Conservation (phyloP, 106 monocot genomes). For the Alisma plantagoaquatica region DNA sequence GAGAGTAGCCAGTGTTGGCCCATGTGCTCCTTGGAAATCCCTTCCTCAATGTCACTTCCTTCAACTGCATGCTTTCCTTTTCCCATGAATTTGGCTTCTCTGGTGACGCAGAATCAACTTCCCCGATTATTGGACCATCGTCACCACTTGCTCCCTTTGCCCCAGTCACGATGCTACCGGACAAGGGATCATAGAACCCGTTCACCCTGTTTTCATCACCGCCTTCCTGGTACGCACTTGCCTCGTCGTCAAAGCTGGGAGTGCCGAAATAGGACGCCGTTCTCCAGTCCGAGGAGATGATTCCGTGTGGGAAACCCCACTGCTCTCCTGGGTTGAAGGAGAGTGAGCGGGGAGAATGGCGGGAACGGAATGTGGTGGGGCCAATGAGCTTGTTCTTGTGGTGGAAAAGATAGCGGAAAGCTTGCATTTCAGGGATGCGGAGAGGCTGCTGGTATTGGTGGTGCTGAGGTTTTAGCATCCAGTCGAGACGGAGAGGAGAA, state of each 20-base stretch:
- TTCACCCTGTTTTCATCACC: background rate
- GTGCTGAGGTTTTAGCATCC: background rate
- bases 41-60: background rate
- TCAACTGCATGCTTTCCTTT: no score
- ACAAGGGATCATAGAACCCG: constrained; percentile 16
- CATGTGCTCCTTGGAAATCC: constrained; percentile 1
- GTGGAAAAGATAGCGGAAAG: constrained; percentile 15
- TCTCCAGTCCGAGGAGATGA: background rate
- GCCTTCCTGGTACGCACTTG: background rate
- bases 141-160: background rate
- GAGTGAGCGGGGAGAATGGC: background rate
- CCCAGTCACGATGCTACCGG: constrained; percentile 6
- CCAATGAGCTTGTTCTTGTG: background rate
- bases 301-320: background rate
- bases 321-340: background rate
- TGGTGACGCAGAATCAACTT: background rate
- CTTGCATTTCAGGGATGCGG: constrained; percentile 9
- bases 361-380: background rate
- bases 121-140: background rate
- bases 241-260: background rate
- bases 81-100: background rate
- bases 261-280: background rate
- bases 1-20: background rate
- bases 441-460: background rate
- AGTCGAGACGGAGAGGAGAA: no score